Base-by-base conservation (phyloP, 2,329 filamentous ascomycete species). In the Neofusicoccum parvum region DNA sequence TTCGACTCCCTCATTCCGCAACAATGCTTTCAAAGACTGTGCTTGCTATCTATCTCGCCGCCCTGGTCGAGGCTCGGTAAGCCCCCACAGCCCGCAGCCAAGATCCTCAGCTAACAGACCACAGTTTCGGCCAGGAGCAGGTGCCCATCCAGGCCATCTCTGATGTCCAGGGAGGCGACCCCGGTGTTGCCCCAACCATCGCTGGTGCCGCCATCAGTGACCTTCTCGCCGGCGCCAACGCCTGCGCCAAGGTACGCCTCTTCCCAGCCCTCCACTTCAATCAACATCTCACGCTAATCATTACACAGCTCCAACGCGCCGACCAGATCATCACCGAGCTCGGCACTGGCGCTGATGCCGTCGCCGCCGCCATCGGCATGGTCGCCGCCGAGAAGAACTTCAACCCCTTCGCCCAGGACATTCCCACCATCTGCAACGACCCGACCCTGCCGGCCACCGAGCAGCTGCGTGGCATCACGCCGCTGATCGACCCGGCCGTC, bases 351-450 rank as follows among this genome's bases (percentile, higher is more conserved):
- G 77, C 82, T n/a, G 79, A 83, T 67, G 87, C 88, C 69, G 80
- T 91, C 66, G 81, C 83, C 14, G 88, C 86, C 20, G 89, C 89
- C 17, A 83, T 83, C 66, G 84, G 83, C 15, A 82, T 90, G 43
- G 88, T 90, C 14, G 84, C 85, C 32, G 88, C 88, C 3, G 88
- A 90, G 81, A 88, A 90, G 78, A 91, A 91, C 83, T 90, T 90
- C 80, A 91, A 91, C 80, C 87, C 87, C 60, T 90, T 87, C 69
- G 85, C 78, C 65, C 83, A 85, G 68, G 80, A 79, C 71, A 81
- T 87, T 39, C 88, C 86, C 17, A 86, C 82, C 67, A 85, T 92
- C 73, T 91, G 89, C 77, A 83, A 80, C 43, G 87, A 91, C 68
- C 78, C 87, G 1, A 79, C 81, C 32, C 84, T 92, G 2, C 89